These are phyloP conservation scores for Danielia oregonensis DNA, from an alignment of 805 yeast species.

Conservation along the genomic window DNA sequence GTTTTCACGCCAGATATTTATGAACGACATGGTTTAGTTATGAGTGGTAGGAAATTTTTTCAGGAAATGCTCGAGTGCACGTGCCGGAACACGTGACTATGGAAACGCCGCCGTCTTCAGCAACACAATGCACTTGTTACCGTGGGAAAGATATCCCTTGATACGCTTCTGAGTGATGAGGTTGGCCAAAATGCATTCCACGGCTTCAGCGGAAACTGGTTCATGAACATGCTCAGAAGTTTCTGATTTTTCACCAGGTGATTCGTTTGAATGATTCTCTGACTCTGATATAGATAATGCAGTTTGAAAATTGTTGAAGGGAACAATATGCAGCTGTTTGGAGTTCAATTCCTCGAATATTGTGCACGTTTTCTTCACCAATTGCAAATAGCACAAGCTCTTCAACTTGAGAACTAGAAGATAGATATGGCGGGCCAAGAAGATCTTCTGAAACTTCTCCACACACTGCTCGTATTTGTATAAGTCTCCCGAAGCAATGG, in stretches of 20 bases:
- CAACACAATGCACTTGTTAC: constrained; percentile 67
- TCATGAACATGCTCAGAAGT: not conserved
- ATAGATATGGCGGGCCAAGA: constrained; percentile 59
- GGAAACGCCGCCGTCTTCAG: constrained; percentile 78
- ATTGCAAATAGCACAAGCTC: constrained; percentile 45
- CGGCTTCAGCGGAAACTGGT: constrained; percentile 40
- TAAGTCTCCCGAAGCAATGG: constrained; percentile 55
- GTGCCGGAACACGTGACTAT: not conserved
- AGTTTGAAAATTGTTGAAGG: constrained; percentile 39
- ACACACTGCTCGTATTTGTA: constrained; percentile 45
- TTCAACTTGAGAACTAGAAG: constrained; percentile 53
- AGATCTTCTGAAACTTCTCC: constrained; percentile 41
- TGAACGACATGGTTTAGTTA: constrained; percentile 60
- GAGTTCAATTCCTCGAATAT: constrained; percentile 20
- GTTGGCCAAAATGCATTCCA: constrained; percentile 68
- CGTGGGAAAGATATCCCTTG: constrained; percentile 81
- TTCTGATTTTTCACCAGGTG: constrained; percentile 6
- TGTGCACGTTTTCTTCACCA: constrained; percentile 40
- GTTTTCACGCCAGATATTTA: constrained; percentile 95
- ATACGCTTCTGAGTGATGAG: constrained; percentile 57
- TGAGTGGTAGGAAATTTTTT: constrained; percentile 1
- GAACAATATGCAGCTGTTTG: constrained; percentile 30
- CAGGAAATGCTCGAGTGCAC: not conserved
- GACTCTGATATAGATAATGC: constrained; percentile 33
- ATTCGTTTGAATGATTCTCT: constrained; percentile 13